A percentile compares a stretch with the other conserved stretches of the same genome.
These are phyloP conservation scores for Bryum argenteum DNA, from an alignment of 225 moss, liverwort and hornwort genomes.

Conservation along the genomic window DNA sequence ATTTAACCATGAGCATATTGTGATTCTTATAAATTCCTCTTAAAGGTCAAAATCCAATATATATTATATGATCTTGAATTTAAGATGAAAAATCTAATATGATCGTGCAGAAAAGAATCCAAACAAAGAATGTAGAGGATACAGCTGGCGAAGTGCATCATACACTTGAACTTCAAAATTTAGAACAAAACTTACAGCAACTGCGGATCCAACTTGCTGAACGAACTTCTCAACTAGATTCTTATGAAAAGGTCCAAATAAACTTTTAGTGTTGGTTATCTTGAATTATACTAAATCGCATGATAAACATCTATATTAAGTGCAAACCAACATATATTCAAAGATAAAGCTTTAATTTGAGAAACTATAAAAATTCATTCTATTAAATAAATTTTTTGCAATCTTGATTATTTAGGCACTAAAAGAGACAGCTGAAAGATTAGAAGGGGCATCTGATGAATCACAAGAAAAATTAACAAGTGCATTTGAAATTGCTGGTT, in stretches of 20 bases:
- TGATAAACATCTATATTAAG: no score
- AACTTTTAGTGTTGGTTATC: no score
- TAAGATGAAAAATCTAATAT: not conserved
- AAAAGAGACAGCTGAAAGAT: conserved; percentile 76
- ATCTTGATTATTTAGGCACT: conserved; percentile 50
- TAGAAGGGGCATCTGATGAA: conserved; percentile 94
- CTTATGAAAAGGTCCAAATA: conserved; percentile 82
- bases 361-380: not conserved
- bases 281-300: not conserved
- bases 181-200: conserved; percentile 82
- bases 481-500: conserved; percentile 97
- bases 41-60: not conserved
- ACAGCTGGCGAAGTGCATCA: conserved; percentile 85
- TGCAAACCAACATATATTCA: no score
- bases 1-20: not conserved
- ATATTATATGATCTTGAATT: not conserved
- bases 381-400: not conserved
- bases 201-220: conserved; percentile 73
- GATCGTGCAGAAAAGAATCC: conserved; percentile 58
- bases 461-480: conserved; percentile 96
- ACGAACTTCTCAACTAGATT: conserved; percentile 71
- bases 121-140: conserved; percentile 89
- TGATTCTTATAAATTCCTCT: not conserved
- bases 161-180: conserved; percentile 80
- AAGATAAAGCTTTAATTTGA: no score